phyloP scores from a whole-genome alignment of 805 yeast species.

The Wickerhamiella kurtzmanii region DNA sequence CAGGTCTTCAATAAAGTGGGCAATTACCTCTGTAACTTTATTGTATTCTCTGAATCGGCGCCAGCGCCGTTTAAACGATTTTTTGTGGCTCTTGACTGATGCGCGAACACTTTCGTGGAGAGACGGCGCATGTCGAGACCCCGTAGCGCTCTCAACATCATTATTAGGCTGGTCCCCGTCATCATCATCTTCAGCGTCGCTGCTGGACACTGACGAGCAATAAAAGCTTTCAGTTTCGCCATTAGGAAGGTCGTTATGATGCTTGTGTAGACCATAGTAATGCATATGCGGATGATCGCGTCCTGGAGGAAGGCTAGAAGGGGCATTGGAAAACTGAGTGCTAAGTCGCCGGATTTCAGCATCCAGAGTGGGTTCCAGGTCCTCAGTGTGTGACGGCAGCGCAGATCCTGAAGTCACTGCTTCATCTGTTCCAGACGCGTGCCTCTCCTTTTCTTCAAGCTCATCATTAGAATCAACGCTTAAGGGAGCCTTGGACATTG shows the following conservation, averaged over 20 bases:
- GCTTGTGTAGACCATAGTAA: background rate
- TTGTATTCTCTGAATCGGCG: constrained; percentile 9
- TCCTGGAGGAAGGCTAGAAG: background rate
- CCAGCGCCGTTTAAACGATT: constrained; percentile 19
- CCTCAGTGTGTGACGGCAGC: background rate
- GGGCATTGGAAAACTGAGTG: background rate
- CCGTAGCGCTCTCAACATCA: constrained; percentile 2
- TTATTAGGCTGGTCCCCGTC: constrained; percentile 5
- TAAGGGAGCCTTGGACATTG: background rate
- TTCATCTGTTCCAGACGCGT: background rate
- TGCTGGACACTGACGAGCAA: background rate
- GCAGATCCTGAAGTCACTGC: background rate
- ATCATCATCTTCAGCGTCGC: background rate
- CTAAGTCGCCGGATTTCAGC: background rate
- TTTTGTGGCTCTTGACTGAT: background rate
- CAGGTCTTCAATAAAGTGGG: constrained; percentile 33
- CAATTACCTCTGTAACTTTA: constrained; percentile 6
- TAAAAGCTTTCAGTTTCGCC: background rate
- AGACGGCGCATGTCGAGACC: background rate
- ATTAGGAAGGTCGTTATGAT: background rate
- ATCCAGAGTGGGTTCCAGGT: too few relatives aligned
- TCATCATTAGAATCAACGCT: background rate
- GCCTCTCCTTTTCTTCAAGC: background rate
- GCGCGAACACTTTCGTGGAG: background rate
- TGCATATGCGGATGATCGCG: background rate